Evolutionary conservation across 352 stramenopile species (phyloP).

Genomic region (Globisporangium sylvaticum): DNA sequence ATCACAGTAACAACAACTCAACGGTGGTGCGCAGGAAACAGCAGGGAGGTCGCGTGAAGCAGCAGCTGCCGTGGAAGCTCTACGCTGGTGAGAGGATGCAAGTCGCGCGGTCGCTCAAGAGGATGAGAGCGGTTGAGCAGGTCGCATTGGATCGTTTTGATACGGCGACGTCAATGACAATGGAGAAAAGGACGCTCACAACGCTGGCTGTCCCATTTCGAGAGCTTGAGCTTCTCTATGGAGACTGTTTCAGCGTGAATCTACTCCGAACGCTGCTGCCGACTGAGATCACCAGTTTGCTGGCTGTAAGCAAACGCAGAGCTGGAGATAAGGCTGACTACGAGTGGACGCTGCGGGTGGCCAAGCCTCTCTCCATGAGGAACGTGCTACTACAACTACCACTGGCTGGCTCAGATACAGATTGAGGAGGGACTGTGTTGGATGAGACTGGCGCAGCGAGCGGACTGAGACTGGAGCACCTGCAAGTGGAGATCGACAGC

Average conservation of each 20-base stretch:
- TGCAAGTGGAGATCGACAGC: conserved; percentile 46
- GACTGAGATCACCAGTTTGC: neutral
- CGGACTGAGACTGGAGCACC: conserved; percentile 18
- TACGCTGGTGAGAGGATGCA: conserved; percentile 47
- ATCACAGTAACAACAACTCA: neutral
- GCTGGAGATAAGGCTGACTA: neutral
- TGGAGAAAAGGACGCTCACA: conserved; percentile 2
- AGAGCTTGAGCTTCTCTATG: conserved; percentile 14
- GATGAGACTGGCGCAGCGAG: neutral
- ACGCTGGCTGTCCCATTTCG: conserved; percentile 6
- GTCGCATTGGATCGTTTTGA: neutral
- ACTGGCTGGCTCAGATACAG: neutral
- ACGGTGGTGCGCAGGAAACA: conserved; percentile 1
- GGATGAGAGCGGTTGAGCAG: conserved; percentile 17
- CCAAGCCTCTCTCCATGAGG: conserved; percentile 9
- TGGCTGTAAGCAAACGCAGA: neutral
- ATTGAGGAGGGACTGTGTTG: no score
- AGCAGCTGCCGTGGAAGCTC: conserved; percentile 60
- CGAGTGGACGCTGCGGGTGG: conserved; percentile 6
- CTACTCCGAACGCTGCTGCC: neutral
- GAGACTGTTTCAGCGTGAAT: neutral
- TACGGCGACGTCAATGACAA: neutral
- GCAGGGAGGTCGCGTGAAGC: conserved; percentile 15
- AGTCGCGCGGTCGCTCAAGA: conserved; percentile 30
- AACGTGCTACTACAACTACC: neutral